phyloP scores from a whole-genome alignment of 1,284 basidiomycete species.

The Cutaneotrichosporon cutaneum region DNA sequence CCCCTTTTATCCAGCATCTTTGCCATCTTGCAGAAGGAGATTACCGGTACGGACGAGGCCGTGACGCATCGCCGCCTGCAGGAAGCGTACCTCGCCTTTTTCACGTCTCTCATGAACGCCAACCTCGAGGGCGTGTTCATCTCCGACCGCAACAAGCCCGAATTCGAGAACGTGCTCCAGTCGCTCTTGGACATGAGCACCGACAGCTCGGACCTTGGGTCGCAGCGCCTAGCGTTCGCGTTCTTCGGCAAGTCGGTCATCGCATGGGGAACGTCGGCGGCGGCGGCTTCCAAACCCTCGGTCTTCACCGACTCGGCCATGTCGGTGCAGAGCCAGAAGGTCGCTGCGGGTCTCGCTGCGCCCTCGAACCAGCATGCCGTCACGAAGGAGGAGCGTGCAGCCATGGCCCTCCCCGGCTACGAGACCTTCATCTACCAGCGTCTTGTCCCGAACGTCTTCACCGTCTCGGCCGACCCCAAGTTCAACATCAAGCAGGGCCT shows the following conservation, averaged over 20 bases:
- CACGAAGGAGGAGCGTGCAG: slow-evolving; percentile 43
- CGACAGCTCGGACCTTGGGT: slow-evolving; percentile 68
- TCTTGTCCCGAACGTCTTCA: slow-evolving; percentile 78
- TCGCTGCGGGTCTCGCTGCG: slow-evolving; percentile 43
- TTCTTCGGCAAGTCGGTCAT: slow-evolving; percentile 70
- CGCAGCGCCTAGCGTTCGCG: slow-evolving; percentile 76
- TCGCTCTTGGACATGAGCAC: slow-evolving; percentile 63
- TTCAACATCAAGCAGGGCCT: slow-evolving; percentile 87
- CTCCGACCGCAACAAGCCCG: slow-evolving; percentile 71
- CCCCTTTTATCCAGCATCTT: slow-evolving; percentile 84
- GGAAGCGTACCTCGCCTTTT: slow-evolving; percentile 80
- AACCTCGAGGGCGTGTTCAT: slow-evolving; percentile 79
- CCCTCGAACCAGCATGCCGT: slow-evolving; percentile 44
- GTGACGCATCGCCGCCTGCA: slow-evolving; percentile 81
- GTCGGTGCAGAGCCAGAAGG: slow-evolving; percentile 50
- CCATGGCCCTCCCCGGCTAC: slow-evolving; percentile 76
- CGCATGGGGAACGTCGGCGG: slow-evolving; percentile 70
- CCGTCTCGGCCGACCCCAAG: slow-evolving; percentile 71
- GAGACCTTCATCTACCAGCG: slow-evolving; percentile 90
- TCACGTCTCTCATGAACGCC: slow-evolving; percentile 77
- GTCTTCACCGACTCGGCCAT: slow-evolving; percentile 45
- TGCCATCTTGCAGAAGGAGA: slow-evolving; percentile 74
- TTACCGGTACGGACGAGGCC: slow-evolving; percentile 87
- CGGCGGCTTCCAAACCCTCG: slow-evolving; percentile 42
- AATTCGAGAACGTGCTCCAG: slow-evolving; percentile 74